Base-by-base conservation (phyloP, 768 basidiomycete genomes). In the Pleurotus pulmonarius region DNA sequence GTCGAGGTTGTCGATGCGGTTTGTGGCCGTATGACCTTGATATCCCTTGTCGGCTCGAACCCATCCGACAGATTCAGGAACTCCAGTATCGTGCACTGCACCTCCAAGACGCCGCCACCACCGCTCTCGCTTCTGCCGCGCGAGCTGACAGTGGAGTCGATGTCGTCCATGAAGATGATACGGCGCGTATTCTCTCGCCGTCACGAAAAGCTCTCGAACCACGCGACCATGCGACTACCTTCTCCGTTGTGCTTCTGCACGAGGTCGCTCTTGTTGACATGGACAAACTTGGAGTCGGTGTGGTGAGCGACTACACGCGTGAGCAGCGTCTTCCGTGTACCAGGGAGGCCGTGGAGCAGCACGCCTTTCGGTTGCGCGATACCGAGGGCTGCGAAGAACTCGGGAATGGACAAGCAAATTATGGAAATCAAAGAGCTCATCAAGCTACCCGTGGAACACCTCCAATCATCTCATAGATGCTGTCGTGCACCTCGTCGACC, bases 131-230 rank as follows among this genome's bases (percentile, higher is more conserved):
- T n/a, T n/a, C n/a, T n/a, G n/a, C n/a, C 91, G 41, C 87, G 74
- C 60, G 92, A 93, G 60, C 88, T 90, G 55, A 96, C 96, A 66
- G 98, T 98, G 16, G 92, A 94, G 73, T 98, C 96, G 60, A 98
- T 98, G 73, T 98, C 96, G 69, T 98, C 96, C 95, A 98, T 97
- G 78, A 98, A 98, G 69, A 98, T 98, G 74, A 98, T 97, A 70
- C 34, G 96, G 96, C 37, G 96, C 96, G 65, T 97, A 94, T 69
- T 98, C 96, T 59, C 94, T 74, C 2, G 96, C 96, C 96, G 97
- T 98, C 58, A 97, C 94, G 77, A n/a, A 98, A 57, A 98, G 73
- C 75, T 98, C 96, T 51, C 96, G 83, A 37, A 98, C 95, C 94
- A 97, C 97, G 58, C 95, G n/a, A n/a, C n/a, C n/a, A n/a, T n/a